Evolutionary conservation across 1,284 basidiomycete species (phyloP), one percentile per base, ranked within the genome.

Genomic region (Neonothopanus nambi): DNA sequence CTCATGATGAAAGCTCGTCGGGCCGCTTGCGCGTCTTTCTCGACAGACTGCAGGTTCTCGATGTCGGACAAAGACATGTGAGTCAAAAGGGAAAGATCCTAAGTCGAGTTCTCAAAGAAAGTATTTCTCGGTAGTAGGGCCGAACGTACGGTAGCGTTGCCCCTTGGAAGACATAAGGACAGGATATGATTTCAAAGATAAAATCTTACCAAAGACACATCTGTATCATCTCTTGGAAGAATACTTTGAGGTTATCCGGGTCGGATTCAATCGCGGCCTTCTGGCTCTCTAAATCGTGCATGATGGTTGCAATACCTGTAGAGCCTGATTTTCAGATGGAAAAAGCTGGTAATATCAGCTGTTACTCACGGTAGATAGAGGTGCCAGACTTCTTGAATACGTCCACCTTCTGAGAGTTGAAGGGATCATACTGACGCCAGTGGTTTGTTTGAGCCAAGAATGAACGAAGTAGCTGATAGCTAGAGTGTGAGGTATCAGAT

Each of bases 401-500:
- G 40, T 86, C 82, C 48, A 85, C 71, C 71, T 99, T 99, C 66
- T 91, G 88, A 1, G 73, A 65, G 45, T 82, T 77, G 74, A 98
- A 99, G 0, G 95, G 94, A 63, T 99, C 96, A 63, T 86, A 93
- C 15, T 74, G 62, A 45, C 73, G 75, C 95, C 94, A 98, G 62
- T 88, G 79, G 39, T 70, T 70, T 2, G 89, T 90, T 55, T 77
- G 71, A 0, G 81, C 77, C 64, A 97, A 92, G 66, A 84, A 86
- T 2, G 85, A 84, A 18, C 92, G 82, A 18, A 99, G 67, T 1
- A 91, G 76, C 23, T 94, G 91, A 71, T 98, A 98, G 55, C 93
- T 94, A 59, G n/a, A 39, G 21, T 23, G 45, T 44, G 24, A 12
- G 23, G 15, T 23, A 49, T 35, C 20, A 43, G 26, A 43, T 33